Evolutionary conservation across 2,329 filamentous ascomycete species (phyloP), one percentile per base, ranked within the genome.

Genomic region (Colletotrichum theobromicola): DNA sequence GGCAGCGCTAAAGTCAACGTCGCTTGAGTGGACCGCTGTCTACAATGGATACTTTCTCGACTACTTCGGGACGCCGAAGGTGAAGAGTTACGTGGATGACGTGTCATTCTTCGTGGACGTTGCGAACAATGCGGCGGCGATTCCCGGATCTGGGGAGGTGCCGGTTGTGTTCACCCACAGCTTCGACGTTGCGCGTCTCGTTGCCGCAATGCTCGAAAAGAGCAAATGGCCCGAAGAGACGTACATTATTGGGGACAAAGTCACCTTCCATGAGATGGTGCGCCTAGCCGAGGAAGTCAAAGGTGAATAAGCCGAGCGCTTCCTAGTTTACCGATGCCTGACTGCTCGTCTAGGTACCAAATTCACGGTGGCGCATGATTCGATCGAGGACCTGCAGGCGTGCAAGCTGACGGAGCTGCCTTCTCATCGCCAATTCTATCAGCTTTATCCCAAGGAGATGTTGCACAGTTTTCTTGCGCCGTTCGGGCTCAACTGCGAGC

Each of bases 131-230:
- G 80, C 79, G 4, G 89, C 88, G 1, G 87, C 84, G 8, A 85
- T 90, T n/a, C 88, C 89, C 0, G 88, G 87, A 0, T 81, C 85
- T 32, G 89, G 89, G 0, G 81, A 87, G n/a, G 82, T 80, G 12
- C 79, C 79, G 2, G 81, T 88, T 18, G 79, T 83, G 4, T 86
- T 89, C 78, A 90, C 88, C 0, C 86, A 89, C 76, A 87, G 84
- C 2, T 80, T 80, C 7, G 88, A 90, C 77, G 80, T 90, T 35
- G 88, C 84, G 5, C 82, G 78, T 37, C 89, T 87, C 65, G 81
- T 88, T 13, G 83, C 82, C 16, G 82, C 81, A 5, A 67, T 82
- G 7, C 76, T 90, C 12, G 82, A 83, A 15, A 75, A 85, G n/a
- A 75, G 82, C 3, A 81, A 81, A 15, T 90, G 88, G 88, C 83